phyloP scores from a whole-genome alignment of 2,329 filamentous ascomycete genomes.

The Annulohypoxylon truncatum region DNA sequence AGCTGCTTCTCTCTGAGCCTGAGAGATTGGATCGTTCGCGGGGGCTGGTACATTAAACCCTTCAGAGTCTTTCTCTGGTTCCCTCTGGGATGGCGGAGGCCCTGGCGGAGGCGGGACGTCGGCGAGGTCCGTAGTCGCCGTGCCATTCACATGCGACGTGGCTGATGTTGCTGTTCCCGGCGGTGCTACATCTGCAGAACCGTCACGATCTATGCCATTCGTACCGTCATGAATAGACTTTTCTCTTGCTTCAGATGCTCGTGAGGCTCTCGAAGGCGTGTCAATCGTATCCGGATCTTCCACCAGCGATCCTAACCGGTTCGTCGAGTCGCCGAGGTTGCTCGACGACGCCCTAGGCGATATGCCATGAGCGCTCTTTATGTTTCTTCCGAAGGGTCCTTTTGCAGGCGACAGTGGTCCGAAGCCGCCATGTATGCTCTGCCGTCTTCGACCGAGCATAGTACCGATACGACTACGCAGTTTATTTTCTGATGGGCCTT shows the following conservation, averaged over 20 bases:
- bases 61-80: slow-evolving; percentile 73
- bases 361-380: slow-evolving; percentile 72
- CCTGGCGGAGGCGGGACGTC: slow-evolving; percentile 65
- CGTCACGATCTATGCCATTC: slow-evolving; percentile 59
- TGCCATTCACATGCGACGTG: slow-evolving; percentile 61
- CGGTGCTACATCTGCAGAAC: slow-evolving; percentile 46
- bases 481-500: slow-evolving; percentile 63
- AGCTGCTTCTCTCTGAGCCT: slow-evolving; percentile 75
- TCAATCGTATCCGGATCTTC: slow-evolving; percentile 63
- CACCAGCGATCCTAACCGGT: slow-evolving; percentile 66
- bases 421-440: slow-evolving; percentile 74
- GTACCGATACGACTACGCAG: slow-evolving; percentile 74
- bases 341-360: slow-evolving; percentile 70
- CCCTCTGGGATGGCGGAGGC: slow-evolving; percentile 60
- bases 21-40: slow-evolving; percentile 73
- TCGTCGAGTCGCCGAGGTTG: slow-evolving; percentile 66
- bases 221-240: slow-evolving; percentile 57
- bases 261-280: slow-evolving; percentile 47
- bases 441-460: slow-evolving; percentile 73
- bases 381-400: slow-evolving; percentile 69
- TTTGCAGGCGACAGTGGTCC: slow-evolving; percentile 68
- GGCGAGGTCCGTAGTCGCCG: slow-evolving; percentile 58
- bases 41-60: slow-evolving; percentile 79
- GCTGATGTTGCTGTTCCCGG: slow-evolving; percentile 48
- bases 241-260: slow-evolving; percentile 48